Evolutionary conservation across 257 asterid genomes (phyloP), one percentile per base, ranked within the genome.

Genomic region (Mentha longifolia): DNA sequence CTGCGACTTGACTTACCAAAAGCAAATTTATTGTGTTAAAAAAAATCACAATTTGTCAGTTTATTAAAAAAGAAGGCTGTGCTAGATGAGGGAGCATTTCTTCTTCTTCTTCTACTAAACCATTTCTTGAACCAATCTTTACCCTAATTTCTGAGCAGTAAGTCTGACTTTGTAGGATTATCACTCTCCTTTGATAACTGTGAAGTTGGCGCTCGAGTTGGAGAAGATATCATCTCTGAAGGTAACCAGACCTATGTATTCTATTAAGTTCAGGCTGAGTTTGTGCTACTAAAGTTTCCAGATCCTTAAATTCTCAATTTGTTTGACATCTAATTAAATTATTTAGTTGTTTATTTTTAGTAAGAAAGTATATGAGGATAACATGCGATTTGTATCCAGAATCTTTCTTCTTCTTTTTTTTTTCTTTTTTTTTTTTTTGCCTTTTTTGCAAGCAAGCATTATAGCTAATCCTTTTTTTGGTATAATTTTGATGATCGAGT

Each of bases 161-260:
- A 67, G 37, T 82, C 75, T 76, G 17, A 31, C 79, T 55, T 20
- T 80, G 56, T 76, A 91, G 97, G 97, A 83, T 51, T 73, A 72
- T 72, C 79, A 68, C 80, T 79, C 82, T 79, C 99, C 99, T 78
- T 69, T 94, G 74, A 10, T 71, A 45, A 72, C 84, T 13, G 83
- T 94, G 81, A 94, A 88, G 81, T 75, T 94, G 82, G 88, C 92
- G 39, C 82, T 78, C 54, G 96, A 94, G 78, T 86, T 94, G 81
- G 92, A 81, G 85, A 91, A 92, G 77, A 89, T 94, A 74, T 75
- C 77, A 33, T 78, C 91, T 55, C 79, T 91, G 72, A 94, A 91
- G 99, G 99, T 94, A 84, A 67, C 78, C 41, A 67, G 75, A 25
- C 41, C 73, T 31, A 57, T 43, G 9, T 42, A 52, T 17, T 49